Percentiles rank a stretch among this genome's conserved stretches.
Evolutionary conservation across 495 filamentous ascomycete species (phyloP).

Genomic region (Aspergillus indologenus): DNA sequence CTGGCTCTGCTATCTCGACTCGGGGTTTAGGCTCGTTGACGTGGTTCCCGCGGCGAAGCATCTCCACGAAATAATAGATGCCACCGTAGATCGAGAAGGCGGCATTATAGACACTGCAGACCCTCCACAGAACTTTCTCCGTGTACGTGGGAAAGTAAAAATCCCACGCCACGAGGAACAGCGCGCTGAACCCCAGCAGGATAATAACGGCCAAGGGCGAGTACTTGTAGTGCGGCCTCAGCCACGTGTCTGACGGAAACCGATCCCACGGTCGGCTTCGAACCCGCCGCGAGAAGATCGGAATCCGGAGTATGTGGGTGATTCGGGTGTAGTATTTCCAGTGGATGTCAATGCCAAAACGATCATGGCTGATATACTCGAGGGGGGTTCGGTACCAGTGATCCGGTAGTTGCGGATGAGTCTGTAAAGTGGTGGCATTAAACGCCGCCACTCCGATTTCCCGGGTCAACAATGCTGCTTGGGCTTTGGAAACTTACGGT

Average conservation of each 20-base stretch:
- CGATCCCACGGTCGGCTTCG: not conserved
- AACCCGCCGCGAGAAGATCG: constrained; percentile 14
- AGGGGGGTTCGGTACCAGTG: constrained; percentile 23
- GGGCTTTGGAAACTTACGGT: no score
- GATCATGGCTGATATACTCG: constrained; percentile 21
- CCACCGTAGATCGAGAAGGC: constrained; percentile 13
- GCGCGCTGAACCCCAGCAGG: constrained; percentile 16
- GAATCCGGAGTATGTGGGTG: constrained; percentile 17
- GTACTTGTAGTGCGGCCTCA: constrained; percentile 1
- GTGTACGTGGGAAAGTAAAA: constrained; percentile 21
- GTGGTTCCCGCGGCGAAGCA: not conserved
- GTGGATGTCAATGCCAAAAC: constrained; percentile 12
- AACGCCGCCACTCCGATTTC: not conserved
- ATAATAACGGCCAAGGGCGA: not conserved
- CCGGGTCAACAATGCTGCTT: no score
- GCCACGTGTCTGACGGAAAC: constrained; percentile 1
- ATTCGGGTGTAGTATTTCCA: constrained; percentile 24
- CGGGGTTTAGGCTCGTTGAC: no score
- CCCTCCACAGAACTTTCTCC: constrained; percentile 29
- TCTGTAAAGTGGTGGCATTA: not conserved
- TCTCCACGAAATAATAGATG: constrained; percentile 2
- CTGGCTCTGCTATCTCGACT: no score
- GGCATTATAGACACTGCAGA: constrained; percentile 14
- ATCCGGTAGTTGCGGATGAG: not conserved
- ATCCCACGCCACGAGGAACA: constrained; percentile 32